phyloP scores from a whole-genome alignment of 108 stramenopile species.

The Phaeodactylum tricornutum region DNA sequence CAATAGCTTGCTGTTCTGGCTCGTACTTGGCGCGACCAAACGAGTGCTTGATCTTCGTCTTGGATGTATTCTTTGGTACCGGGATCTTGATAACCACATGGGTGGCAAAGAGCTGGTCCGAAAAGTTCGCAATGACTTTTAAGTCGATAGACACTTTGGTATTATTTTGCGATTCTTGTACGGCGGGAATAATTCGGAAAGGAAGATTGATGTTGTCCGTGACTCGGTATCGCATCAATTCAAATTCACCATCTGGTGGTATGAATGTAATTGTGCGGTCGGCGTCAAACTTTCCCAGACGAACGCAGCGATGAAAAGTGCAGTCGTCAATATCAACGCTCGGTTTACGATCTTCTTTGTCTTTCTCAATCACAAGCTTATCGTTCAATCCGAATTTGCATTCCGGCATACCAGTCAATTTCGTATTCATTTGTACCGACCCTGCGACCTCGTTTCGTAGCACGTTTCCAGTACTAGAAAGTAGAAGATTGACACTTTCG shows the following conservation, averaged over 20 bases:
- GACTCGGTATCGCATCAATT: constrained; percentile 97
- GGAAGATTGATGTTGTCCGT: constrained; percentile 94
- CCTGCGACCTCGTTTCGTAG: constrained; percentile 94
- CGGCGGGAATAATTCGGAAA: constrained; percentile 91
- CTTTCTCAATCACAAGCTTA: constrained; percentile 97
- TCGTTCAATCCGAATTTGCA: constrained; percentile 99
- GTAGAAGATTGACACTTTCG: constrained; percentile 91
- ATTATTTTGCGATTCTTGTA: constrained; percentile 88
- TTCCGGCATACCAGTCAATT: constrained; percentile 98
- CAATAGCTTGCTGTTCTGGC: constrained; percentile 95
- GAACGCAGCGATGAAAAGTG: constrained; percentile 96
- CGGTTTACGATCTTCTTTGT: constrained; percentile 62
- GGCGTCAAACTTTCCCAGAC: constrained; percentile 97
- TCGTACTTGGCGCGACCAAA: constrained; percentile 96
- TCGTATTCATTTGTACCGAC: constrained; percentile 95
- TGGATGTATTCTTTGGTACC: constrained; percentile 95
- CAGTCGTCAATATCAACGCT: constrained; percentile 98
- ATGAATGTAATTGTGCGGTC: constrained; percentile 99
- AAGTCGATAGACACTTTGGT: constrained; percentile 91
- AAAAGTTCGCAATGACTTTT: constrained; percentile 90
- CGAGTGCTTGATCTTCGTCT: constrained; percentile 84
- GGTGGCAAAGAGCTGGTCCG: constrained; percentile 86
- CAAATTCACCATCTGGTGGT: constrained; percentile 99
- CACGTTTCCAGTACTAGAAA: constrained; percentile 84
- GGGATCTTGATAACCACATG: constrained; percentile 96